Percentiles rank a stretch among this genome's conserved stretches.
phyloP scores from a whole-genome alignment of 768 basidiomycete genomes.

The Kwoniella sp. region DNA sequence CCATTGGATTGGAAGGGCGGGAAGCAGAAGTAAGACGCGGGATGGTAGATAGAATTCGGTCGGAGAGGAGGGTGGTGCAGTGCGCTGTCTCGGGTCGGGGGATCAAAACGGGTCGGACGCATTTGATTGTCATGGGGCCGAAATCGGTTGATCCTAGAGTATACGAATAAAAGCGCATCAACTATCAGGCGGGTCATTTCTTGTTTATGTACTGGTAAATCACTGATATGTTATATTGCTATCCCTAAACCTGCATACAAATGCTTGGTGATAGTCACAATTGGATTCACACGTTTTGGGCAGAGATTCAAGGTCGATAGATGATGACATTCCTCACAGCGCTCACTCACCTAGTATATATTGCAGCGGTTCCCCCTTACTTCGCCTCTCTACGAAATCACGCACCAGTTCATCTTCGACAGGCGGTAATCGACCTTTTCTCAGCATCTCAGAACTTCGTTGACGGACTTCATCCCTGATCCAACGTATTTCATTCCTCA shows the following conservation, averaged over 20 bases:
- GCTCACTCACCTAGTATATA: slow-evolving; percentile 82
- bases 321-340: no score
- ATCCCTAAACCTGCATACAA: no score
- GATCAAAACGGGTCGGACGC: slow-evolving; percentile 80
- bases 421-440: slow-evolving; percentile 12
- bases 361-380: slow-evolving; percentile 76
- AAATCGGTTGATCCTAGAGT: slow-evolving; percentile 60
- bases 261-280: no score
- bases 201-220: no score
- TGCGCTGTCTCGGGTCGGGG: slow-evolving; percentile 83
- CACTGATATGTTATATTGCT: no score
- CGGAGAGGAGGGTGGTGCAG: slow-evolving; percentile 58
- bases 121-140: slow-evolving; percentile 73
- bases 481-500: slow-evolving; percentile 60
- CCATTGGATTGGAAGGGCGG: slow-evolving; percentile 51
- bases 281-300: no score
- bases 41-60: slow-evolving; percentile 63
- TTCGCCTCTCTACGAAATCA: slow-evolving; percentile 64
- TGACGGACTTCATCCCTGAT: slow-evolving; percentile 56
- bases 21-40: slow-evolving; percentile 44
- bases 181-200: no score
- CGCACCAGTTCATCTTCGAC: slow-evolving; percentile 25
- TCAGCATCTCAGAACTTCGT: slow-evolving; percentile 5
- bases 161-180: no score
- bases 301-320: no score